These are phyloP conservation scores for Scutellaria minor DNA, from an alignment of 257 asterid species.

Conservation along the genomic window DNA sequence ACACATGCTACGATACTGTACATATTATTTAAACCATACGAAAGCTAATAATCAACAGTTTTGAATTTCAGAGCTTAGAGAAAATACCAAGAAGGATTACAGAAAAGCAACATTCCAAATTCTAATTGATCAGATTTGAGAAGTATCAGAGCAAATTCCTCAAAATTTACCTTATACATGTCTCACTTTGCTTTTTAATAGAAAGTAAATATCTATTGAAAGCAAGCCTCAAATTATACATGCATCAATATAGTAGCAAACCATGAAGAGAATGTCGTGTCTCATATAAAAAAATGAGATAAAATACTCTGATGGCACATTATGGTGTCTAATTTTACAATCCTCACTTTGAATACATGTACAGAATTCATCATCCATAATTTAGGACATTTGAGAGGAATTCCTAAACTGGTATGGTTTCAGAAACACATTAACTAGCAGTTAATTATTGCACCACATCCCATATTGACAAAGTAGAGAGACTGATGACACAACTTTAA, in stretches of 20 bases:
- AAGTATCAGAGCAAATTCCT: conserved; percentile 1
- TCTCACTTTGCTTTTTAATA: neutral
- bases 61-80: conserved; percentile 5
- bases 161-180: conserved; percentile 6
- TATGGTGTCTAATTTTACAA: conserved; percentile 6
- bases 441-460: conserved; percentile 15
- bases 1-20: conserved; percentile 1
- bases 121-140: conserved; percentile 13
- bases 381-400: conserved; percentile 12
- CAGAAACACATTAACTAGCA: neutral
- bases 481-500: conserved; percentile 20
- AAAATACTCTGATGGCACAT: neutral
- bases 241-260: conserved; percentile 13
- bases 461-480: neutral
- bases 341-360: neutral
- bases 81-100: conserved; percentile 17
- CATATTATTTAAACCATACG: neutral
- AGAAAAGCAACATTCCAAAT: conserved; percentile 5
- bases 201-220: conserved; percentile 16
- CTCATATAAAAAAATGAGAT: neutral
- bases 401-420: conserved; percentile 10
- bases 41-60: neutral
- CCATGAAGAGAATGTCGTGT: conserved; percentile 22
- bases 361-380: neutral
- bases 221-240: neutral